Evolutionary conservation across 2,329 filamentous ascomycete species (phyloP).

Genomic region (Thelonectria blattea): DNA sequence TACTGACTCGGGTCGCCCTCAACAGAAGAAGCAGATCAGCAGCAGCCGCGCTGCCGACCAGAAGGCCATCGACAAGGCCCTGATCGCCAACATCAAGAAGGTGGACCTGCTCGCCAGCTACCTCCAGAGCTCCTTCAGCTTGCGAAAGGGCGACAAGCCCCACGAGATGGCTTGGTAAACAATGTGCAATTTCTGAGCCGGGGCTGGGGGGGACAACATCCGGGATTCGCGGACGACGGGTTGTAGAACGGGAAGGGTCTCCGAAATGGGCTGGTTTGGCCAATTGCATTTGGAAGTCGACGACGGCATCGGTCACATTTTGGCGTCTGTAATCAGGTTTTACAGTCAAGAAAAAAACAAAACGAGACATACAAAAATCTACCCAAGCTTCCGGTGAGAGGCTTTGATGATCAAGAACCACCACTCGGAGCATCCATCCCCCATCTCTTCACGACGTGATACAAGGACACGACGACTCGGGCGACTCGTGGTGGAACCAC

Average conservation of each 20-base stretch:
- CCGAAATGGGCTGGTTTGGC: constrained; percentile 63
- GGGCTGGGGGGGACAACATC: constrained; percentile 35
- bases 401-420: constrained; percentile 42
- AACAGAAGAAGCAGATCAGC: constrained; percentile 94
- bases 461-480: constrained; percentile 12
- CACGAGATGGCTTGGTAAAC: constrained; percentile 99
- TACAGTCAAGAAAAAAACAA: constrained; percentile 61
- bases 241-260: constrained; percentile 55
- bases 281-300: constrained; percentile 71
- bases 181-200: constrained; percentile 39
- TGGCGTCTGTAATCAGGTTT: constrained; percentile 72
- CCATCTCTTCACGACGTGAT: constrained; percentile 25
- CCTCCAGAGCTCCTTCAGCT: constrained; percentile 94
- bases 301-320: constrained; percentile 69
- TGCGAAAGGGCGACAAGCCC: constrained; percentile 99
- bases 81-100: constrained; percentile 98
- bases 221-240: constrained; percentile 43
- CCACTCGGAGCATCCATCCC: constrained; percentile 32
- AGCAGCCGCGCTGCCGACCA: constrained; percentile 95
- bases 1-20: constrained; percentile 36
- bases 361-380: constrained; percentile 48
- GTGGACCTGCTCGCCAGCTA: constrained; percentile 92
- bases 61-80: constrained; percentile 97
- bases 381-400: constrained; percentile 43
- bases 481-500: constrained; percentile 22